A percentile compares a stretch with the other conserved stretches of the same genome.
Conservation (phyloP, 495 filamentous ascomycete genomes). For the Talaromyces nanjingensis region DNA sequence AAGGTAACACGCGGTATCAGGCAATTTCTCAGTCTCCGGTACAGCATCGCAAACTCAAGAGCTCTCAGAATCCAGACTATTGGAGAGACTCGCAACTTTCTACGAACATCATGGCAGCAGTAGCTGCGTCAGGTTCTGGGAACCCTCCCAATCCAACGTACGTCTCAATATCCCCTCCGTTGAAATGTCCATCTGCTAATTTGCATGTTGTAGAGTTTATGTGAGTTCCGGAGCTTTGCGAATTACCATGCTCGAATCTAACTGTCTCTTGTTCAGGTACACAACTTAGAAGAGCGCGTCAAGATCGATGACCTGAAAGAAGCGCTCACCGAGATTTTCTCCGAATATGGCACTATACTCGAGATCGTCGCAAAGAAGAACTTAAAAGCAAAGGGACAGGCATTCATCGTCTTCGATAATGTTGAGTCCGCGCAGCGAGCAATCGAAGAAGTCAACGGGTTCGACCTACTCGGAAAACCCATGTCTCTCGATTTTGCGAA, state of each 20-base stretch:
- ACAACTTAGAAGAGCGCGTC: slow-evolving; percentile 89
- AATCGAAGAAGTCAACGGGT: slow-evolving; percentile 85
- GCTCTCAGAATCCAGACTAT: neutral
- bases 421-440: slow-evolving; percentile 68
- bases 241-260: slow-evolving; percentile 3
- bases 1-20: neutral
- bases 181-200: slow-evolving; percentile 14
- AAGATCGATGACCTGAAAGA: slow-evolving; percentile 73
- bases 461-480: slow-evolving; percentile 88
- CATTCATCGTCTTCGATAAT: slow-evolving; percentile 88
- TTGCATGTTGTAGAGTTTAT: slow-evolving; percentile 39
- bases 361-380: slow-evolving; percentile 92
- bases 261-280: slow-evolving; percentile 47
- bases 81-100: neutral
- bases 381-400: slow-evolving; percentile 89
- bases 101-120: slow-evolving; percentile 31
- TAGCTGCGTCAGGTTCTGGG: slow-evolving; percentile 18
- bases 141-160: slow-evolving; percentile 45
- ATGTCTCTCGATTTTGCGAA: slow-evolving; percentile 84
- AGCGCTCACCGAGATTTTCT: slow-evolving; percentile 72
- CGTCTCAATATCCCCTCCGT: slow-evolving; percentile 14
- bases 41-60: neutral
- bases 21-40: neutral
- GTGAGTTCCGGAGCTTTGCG: slow-evolving; percentile 25
- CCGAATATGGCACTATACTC: slow-evolving; percentile 82